A percentile compares a stretch with the other conserved stretches of the same genome.
Conservation (phyloP, 805 yeast species). For the Tetrapisispora fleetii region DNA sequence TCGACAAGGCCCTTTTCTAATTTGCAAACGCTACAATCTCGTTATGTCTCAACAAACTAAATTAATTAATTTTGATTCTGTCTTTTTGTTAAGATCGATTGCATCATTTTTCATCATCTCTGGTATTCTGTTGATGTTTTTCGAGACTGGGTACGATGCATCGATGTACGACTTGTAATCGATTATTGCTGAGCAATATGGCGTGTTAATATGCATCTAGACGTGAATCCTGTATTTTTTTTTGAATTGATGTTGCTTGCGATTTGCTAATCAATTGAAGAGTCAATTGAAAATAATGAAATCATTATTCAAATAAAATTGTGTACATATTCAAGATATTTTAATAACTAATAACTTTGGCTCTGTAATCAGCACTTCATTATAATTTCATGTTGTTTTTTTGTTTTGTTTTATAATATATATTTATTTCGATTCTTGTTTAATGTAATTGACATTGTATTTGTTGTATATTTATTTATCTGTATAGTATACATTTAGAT, state of each 20-base stretch:
- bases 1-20: background rate
- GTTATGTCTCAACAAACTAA: background rate
- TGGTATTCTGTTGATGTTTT: slow-evolving; percentile 7
- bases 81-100: slow-evolving; percentile 3
- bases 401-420: too few species aligned
- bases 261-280: too few species aligned
- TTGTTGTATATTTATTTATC: background rate
- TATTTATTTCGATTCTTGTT: too few species aligned
- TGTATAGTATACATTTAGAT: background rate
- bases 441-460: too few species aligned
- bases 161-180: background rate
- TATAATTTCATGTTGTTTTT: background rate
- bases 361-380: background rate
- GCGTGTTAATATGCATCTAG: too few species aligned
- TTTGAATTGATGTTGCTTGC: background rate
- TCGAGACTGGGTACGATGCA: slow-evolving; percentile 7
- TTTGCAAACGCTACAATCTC: background rate
- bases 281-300: too few species aligned
- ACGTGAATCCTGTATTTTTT: background rate
- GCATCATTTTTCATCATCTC: slow-evolving; percentile 6
- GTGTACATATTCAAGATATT: background rate
- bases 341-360: background rate
- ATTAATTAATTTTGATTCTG: slow-evolving; percentile 3
- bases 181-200: background rate
- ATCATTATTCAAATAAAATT: background rate